Conservation (phyloP, 306 rosid genomes). For the Corylus americana region DNA sequence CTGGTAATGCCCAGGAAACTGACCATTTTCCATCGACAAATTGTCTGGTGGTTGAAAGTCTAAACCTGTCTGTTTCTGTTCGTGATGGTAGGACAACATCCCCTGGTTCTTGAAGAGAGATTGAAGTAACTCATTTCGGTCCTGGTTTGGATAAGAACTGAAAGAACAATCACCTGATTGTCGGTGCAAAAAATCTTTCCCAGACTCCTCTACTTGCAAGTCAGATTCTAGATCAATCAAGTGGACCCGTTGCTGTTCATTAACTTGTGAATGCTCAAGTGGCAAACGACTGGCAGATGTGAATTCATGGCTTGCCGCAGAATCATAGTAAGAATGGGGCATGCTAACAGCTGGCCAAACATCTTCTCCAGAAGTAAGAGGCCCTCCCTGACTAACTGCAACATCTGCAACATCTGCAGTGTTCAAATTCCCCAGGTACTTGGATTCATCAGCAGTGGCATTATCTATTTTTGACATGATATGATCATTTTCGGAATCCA, state of each 20-base stretch:
- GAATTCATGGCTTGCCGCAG: slow-evolving; percentile 55
- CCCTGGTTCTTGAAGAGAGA: slow-evolving; percentile 71
- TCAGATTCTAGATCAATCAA: slow-evolving; percentile 62
- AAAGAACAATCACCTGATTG: slow-evolving; percentile 54
- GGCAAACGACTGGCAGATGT: slow-evolving; percentile 50
- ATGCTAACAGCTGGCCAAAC: slow-evolving; percentile 63
- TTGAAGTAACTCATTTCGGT: slow-evolving; percentile 64
- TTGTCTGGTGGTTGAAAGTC: slow-evolving; percentile 56
- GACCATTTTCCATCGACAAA: slow-evolving; percentile 51
- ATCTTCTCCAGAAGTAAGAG: slow-evolving; percentile 49
- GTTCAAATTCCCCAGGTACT: slow-evolving; percentile 39
- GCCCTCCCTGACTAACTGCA: slow-evolving; percentile 42
- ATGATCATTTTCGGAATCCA: slow-evolving; percentile 39
- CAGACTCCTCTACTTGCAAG: slow-evolving; percentile 47
- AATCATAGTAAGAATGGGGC: slow-evolving; percentile 68
- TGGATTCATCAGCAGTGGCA: slow-evolving; percentile 36
- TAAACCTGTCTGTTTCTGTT: slow-evolving; percentile 59
- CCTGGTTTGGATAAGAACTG: slow-evolving; percentile 63
- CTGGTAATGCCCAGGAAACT: slow-evolving; percentile 64
- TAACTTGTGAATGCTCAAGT: slow-evolving; percentile 46
- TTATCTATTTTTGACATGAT: slow-evolving; percentile 27
- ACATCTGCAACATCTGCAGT: slow-evolving; percentile 42
- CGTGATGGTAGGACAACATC: slow-evolving; percentile 56
- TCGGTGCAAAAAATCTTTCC: slow-evolving; percentile 50
- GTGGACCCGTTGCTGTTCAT: slow-evolving; percentile 39